Percentiles rank a stretch among this genome's conserved stretches.
phyloP scores from a whole-genome alignment of 805 yeast genomes.

The Wickerhamiella spandovensis region DNA sequence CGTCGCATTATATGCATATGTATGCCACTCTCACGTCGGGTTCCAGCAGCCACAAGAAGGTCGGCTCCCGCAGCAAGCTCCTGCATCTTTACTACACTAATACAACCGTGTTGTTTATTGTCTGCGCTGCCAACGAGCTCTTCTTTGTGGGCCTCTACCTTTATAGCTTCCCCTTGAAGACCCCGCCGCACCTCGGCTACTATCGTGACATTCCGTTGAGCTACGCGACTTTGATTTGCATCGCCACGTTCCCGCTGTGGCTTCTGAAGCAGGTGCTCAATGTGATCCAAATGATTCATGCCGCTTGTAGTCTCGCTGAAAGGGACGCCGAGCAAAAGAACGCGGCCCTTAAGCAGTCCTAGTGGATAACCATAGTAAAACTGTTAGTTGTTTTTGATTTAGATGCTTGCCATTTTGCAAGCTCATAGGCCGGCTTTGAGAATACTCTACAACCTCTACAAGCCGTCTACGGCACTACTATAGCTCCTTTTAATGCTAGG shows the following conservation, averaged over 20 bases:
- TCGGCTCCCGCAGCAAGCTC: conserved; percentile 58
- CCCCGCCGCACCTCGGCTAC: conserved; percentile 31
- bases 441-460: no score
- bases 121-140: conserved; percentile 87
- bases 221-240: conserved; percentile 45
- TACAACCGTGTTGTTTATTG: conserved; percentile 66
- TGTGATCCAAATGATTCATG: conserved; percentile 75
- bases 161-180: conserved; percentile 42
- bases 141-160: conserved; percentile 85
- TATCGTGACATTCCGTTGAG: conserved; percentile 30
- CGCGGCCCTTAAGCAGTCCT: conserved; percentile 3
- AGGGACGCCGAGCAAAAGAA: conserved; percentile 50
- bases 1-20: conserved; percentile 98
- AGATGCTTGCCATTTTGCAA: no score
- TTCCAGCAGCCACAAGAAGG: conserved; percentile 67
- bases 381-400: no score
- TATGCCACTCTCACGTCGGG: conserved; percentile 81
- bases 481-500: not conserved
- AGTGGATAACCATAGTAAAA: no score
- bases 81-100: conserved; percentile 79
- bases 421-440: no score
- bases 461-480: no score
- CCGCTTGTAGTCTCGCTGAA: conserved; percentile 67
- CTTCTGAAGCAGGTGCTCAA: conserved; percentile 81
- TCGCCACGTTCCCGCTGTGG: conserved; percentile 72